Conservation (phyloP, 2,329 filamentous ascomycete species). For the Didymella exigua region DNA sequence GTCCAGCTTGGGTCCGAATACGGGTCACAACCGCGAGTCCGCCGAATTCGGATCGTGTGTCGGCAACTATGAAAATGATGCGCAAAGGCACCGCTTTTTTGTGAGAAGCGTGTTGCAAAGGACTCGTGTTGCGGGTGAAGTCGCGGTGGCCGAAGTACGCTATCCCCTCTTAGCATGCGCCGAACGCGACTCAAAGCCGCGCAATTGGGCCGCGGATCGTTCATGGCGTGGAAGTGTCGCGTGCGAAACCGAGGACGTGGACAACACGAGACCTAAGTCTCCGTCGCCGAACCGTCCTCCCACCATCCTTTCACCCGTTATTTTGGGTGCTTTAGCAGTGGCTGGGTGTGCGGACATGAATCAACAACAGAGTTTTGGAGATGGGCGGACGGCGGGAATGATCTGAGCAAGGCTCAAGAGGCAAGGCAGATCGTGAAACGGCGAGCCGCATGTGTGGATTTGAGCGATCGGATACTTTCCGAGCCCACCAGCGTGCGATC, state of each 20-base stretch:
- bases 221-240: neutral
- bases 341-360: neutral
- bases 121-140: constrained; percentile 7
- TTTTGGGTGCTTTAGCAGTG: neutral
- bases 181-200: neutral
- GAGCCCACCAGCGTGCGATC: constrained; percentile 5
- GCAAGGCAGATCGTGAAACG: neutral
- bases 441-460: neutral
- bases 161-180: neutral
- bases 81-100: constrained; percentile 1
- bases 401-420: neutral
- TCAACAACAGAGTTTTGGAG: neutral
- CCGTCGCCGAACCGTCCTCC: neutral
- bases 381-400: neutral
- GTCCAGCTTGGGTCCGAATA: neutral
- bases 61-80: constrained; percentile 3
- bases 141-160: neutral
- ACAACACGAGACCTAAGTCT: neutral
- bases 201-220: neutral
- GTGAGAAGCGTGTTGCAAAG: neutral
- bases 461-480: constrained; percentile 8
- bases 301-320: neutral
- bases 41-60: neutral
- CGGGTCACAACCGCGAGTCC: neutral
- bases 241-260: neutral